These are phyloP conservation scores for Cucurbita moschata DNA, from an alignment of 306 rosid genomes.

Conservation along the genomic window DNA sequence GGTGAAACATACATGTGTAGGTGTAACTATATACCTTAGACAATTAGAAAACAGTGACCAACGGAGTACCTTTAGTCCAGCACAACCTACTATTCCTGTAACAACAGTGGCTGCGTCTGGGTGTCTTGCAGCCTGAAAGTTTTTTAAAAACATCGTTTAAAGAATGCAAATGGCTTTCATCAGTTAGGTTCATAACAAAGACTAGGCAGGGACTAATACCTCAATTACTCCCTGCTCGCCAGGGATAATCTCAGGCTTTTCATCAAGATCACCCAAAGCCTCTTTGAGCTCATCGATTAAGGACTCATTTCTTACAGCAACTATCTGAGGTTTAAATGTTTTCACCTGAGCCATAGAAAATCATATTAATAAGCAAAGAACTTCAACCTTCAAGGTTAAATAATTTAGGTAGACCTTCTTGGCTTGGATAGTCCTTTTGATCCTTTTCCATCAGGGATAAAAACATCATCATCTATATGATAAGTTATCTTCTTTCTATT, in stretches of 20 bases:
- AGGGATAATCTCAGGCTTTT: constrained; percentile 88
- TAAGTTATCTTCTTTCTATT: not conserved
- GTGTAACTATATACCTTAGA: not conserved
- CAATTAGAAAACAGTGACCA: not conserved
- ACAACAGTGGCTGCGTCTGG: constrained; percentile 89
- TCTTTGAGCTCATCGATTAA: constrained; percentile 71
- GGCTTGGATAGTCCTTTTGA: not conserved
- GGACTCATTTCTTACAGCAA: constrained; percentile 80
- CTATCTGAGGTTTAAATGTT: constrained; percentile 81
- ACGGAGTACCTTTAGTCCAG: constrained; percentile 73
- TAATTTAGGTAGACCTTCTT: not conserved
- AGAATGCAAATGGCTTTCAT: not conserved
- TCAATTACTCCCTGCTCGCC: constrained; percentile 95
- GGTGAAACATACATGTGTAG: not conserved
- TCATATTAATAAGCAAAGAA: not conserved
- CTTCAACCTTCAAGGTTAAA: not conserved
- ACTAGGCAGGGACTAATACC: constrained; percentile 28
- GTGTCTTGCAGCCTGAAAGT: constrained; percentile 84
- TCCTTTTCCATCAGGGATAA: not conserved
- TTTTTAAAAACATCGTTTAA: not conserved
- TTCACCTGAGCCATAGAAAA: constrained; percentile 43
- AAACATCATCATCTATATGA: not conserved
- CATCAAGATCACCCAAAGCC: constrained; percentile 64
- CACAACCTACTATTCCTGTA: constrained; percentile 97
- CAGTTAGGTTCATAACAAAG: not conserved